Evolutionary conservation across 257 asterid genomes (phyloP), one percentile per base, ranked within the genome.

Genomic region (Verbena officinalis): DNA sequence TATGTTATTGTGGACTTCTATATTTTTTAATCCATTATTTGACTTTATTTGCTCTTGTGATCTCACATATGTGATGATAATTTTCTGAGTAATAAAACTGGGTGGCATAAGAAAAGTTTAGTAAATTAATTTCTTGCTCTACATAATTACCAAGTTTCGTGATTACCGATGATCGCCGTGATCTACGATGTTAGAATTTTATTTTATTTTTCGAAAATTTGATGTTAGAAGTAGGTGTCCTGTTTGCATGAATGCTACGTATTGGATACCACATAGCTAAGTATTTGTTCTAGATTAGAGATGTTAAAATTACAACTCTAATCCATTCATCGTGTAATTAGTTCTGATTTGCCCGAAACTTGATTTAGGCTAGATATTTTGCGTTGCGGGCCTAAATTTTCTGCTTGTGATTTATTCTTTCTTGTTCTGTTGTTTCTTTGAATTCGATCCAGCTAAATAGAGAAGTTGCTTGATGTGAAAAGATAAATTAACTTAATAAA

Each of bases 181-280:
- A 59, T 36, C 48, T 43, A 8, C 63, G 64, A 58, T 43, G 27
- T 33, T 7, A 9, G 55, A 7, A 11, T n/a, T n/a, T n/a, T n/a
- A n/a, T n/a, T n/a, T n/a, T n/a, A n/a, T n/a, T n/a, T n/a, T n/a
- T n/a, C n/a, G n/a, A n/a, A n/a, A n/a, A n/a, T n/a, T n/a, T n/a
- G n/a, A n/a, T n/a, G 27, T 33, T 7, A 9, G 55, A 7, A 11
- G 61, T 60, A 34, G 6, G 55, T 16, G 20, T 57, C 65, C 54
- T 40, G 66, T n/a, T 44, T 68, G 82, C 66, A 64, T 68, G 73
- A 21, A 44, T 52, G 64, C 73, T 59, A 56, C 54, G 69, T 51
- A 43, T 54, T n/a, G n/a, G n/a, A n/a, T n/a, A n/a, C n/a, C n/a
- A n/a, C n/a, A n/a, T n/a, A n/a, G n/a, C n/a, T n/a, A n/a, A n/a